Percentiles rank a stretch among this genome's conserved stretches.
phyloP scores from a whole-genome alignment of 768 basidiomycete species.

The Botryobasidium botryosum region DNA sequence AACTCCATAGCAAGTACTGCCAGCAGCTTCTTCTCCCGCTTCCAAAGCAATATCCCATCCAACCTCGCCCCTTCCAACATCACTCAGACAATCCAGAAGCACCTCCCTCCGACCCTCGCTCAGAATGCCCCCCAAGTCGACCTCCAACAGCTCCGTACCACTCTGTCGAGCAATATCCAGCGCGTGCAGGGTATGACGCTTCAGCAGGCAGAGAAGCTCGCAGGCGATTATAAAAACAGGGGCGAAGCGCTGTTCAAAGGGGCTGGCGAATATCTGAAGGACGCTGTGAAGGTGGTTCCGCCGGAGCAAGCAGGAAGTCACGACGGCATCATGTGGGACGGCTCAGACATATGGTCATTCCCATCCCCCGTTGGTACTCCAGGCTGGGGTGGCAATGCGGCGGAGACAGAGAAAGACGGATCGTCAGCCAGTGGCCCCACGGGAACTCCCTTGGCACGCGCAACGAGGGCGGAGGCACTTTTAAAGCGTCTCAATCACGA shows the following conservation, averaged over 20 bases:
- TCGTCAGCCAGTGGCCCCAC: slow-evolving; percentile 32
- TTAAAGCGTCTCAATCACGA: slow-evolving; percentile 57
- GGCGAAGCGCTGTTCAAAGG: slow-evolving; percentile 47
- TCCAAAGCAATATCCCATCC: slow-evolving; percentile 61
- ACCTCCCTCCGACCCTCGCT: slow-evolving; percentile 4
- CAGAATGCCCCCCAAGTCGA: slow-evolving; percentile 27
- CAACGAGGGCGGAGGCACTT: slow-evolving; percentile 62
- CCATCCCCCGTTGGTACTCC: slow-evolving; percentile 26
- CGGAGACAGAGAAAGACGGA: slow-evolving; percentile 19
- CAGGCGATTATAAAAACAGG: slow-evolving; percentile 72
- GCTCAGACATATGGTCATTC: slow-evolving; percentile 71
- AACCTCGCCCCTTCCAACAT: slow-evolving; percentile 39
- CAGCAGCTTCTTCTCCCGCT: slow-evolving; percentile 42
- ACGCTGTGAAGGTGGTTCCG: slow-evolving; percentile 86
- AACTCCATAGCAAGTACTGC: slow-evolving; percentile 13
- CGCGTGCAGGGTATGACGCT: slow-evolving; percentile 57
- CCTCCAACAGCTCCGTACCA: slow-evolving; percentile 46
- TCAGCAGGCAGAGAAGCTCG: slow-evolving; percentile 33
- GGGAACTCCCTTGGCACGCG: too few relatives aligned
- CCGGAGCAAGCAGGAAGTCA: slow-evolving; percentile 35
- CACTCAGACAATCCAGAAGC: slow-evolving; percentile 28
- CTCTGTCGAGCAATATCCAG: slow-evolving; percentile 46
- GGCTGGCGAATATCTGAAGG: slow-evolving; percentile 47
- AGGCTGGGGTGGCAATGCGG: slow-evolving; percentile 7
- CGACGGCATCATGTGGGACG: slow-evolving; percentile 57